A percentile compares a stretch with the other conserved stretches of the same genome.
phyloP scores from a whole-genome alignment of 257 asterid genomes.

The Solanum pinnatisectum region DNA sequence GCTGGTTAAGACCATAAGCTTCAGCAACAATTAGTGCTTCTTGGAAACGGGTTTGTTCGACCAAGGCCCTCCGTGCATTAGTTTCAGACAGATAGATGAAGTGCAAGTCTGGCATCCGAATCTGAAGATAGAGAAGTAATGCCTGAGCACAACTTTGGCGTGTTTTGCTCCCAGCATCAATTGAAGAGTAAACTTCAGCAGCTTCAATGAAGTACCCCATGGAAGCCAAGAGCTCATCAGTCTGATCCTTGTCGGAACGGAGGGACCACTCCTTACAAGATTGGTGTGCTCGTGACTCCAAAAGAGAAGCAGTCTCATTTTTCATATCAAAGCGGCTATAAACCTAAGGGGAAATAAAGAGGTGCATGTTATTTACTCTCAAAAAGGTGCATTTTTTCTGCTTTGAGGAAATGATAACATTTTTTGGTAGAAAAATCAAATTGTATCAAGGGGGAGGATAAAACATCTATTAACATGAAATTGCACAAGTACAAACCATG shows the following conservation, averaged over 20 bases:
- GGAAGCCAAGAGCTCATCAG: conserved; percentile 79
- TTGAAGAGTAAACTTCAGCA: conserved; percentile 88
- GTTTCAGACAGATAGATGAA: conserved; percentile 88
- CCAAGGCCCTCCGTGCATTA: conserved; percentile 77
- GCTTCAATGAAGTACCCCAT: conserved; percentile 86
- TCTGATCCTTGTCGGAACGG: conserved; percentile 72
- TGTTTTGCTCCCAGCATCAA: conserved; percentile 91
- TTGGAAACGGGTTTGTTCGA: conserved; percentile 83
- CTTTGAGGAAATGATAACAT: background rate
- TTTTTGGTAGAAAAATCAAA: background rate
- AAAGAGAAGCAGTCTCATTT: conserved; percentile 81
- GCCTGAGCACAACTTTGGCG: conserved; percentile 89
- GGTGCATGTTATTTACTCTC: conserved; percentile 4
- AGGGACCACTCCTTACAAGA: conserved; percentile 64
- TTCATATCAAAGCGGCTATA: conserved; percentile 95
- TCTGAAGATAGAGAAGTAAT: conserved; percentile 87
- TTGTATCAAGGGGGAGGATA: background rate
- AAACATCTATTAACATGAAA: background rate
- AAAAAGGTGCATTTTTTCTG: background rate
- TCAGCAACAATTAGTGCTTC: conserved; percentile 97
- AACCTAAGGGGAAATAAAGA: conserved; percentile 39
- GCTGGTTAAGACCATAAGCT: conserved; percentile 91
- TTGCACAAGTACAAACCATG: conserved; percentile 41
- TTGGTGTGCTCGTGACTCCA: conserved; percentile 69
- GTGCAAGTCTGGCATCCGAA: conserved; percentile 88